A percentile compares a stretch with the other conserved stretches of the same genome.
Conservation (phyloP, 768 basidiomycete species). For the Podaxis mareebaensis region DNA sequence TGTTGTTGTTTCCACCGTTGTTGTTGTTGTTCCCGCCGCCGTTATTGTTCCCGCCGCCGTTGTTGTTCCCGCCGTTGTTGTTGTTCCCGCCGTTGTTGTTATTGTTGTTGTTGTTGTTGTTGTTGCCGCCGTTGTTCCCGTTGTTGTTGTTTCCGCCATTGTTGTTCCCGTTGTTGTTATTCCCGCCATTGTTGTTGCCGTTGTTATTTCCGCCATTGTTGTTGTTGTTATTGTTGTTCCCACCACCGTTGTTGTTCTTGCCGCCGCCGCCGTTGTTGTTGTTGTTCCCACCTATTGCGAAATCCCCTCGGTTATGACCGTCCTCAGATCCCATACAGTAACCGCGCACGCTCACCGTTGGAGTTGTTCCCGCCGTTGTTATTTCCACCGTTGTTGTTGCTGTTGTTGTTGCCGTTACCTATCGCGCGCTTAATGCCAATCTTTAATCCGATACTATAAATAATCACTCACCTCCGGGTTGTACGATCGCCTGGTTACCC, state of each 20-base stretch:
- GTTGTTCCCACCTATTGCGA: neutral
- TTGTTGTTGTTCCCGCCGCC: neutral
- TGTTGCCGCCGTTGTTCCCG: conserved; percentile 9
- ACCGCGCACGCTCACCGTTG: neutral
- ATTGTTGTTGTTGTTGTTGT: conserved; percentile 11
- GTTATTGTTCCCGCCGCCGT: neutral
- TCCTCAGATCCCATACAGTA: neutral
- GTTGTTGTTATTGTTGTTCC: conserved; percentile 11
- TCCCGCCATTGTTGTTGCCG: neutral
- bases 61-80: conserved; percentile 21
- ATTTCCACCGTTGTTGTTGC: conserved; percentile 3
- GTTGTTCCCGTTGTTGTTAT: conserved; percentile 19
- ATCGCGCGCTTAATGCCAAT: neutral
- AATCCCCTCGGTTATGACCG: neutral
- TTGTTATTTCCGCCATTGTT: conserved; percentile 11
- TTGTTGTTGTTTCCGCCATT: conserved; percentile 16
- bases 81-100: conserved; percentile 14
- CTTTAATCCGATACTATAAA: neutral
- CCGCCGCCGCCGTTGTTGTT: neutral
- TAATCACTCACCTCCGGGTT: conserved; percentile 7
- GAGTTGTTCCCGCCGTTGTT: neutral
- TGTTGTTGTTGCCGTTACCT: neutral
- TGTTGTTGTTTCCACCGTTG: neutral
- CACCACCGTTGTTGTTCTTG: conserved; percentile 8
- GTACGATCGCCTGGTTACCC: neutral